phyloP scores from a whole-genome alignment of 2,329 filamentous ascomycete genomes.

The Cercospora zeae-maydis region DNA sequence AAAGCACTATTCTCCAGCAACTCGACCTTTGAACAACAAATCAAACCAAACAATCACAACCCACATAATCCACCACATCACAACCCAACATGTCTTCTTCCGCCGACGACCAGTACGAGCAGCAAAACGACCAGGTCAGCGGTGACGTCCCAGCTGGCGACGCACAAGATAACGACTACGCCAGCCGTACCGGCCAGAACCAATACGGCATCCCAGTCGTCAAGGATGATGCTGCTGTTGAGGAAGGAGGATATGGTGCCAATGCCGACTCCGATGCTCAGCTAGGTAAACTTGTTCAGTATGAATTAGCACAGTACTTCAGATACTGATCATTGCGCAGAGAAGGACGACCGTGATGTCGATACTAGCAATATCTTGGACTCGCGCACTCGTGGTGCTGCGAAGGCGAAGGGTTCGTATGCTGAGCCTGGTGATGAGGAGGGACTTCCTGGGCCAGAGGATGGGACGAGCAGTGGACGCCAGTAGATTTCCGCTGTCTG shows the following conservation, averaged over 20 bases:
- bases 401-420: conserved; percentile 46
- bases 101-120: conserved; percentile 19
- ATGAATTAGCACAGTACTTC: too few relatives aligned
- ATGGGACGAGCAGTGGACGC: conserved; percentile 24
- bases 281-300: conserved; percentile 39
- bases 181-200: conserved; percentile 46
- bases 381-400: conserved; percentile 47
- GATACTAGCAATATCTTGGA: conserved; percentile 48
- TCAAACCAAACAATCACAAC: not conserved
- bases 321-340: conserved; percentile 27
- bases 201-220: conserved; percentile 48
- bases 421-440: conserved; percentile 53
- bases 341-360: conserved; percentile 49
- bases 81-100: conserved; percentile 18
- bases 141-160: conserved; percentile 36
- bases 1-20: not conserved
- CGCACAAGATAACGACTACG: conserved; percentile 46
- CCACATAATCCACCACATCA: not conserved
- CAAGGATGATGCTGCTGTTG: conserved; percentile 45
- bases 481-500: not conserved
- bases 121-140: conserved; percentile 18
- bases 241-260: conserved; percentile 26
- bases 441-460: conserved; percentile 32
- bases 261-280: conserved; percentile 48
- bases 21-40: not conserved